Evolutionary conservation across 208 protist species (phyloP).

Genomic region (Acanthamoeba castellanii): DNA sequence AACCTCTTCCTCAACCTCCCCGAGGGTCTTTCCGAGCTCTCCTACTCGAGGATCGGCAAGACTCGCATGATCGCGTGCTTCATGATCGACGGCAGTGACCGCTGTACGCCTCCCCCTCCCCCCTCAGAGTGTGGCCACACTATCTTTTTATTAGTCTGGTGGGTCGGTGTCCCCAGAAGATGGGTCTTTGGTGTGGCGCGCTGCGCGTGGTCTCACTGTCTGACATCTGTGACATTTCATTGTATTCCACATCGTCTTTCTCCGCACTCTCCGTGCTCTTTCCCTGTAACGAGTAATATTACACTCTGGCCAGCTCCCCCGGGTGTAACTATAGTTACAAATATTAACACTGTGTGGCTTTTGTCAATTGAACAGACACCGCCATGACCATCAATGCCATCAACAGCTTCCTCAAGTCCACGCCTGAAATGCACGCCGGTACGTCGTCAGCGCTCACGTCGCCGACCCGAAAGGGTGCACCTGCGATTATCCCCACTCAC

Average conservation of each 20-base stretch:
- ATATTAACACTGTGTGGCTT: too few species aligned
- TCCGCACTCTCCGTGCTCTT: too few species aligned
- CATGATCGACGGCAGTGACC: slow-evolving; percentile 54
- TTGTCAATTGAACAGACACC: background rate
- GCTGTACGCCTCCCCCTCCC: background rate
- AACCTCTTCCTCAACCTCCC: slow-evolving; percentile 49
- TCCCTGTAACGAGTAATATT: background rate
- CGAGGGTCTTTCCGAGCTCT: slow-evolving; percentile 38
- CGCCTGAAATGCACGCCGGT: slow-evolving; percentile 46
- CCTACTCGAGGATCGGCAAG: slow-evolving; percentile 32
- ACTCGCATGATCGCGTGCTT: slow-evolving; percentile 41
- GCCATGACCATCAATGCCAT: slow-evolving; percentile 51
- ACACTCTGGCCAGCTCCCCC: background rate
- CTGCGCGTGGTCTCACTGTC: too few species aligned
- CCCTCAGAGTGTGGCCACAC: background rate
- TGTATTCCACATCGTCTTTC: too few species aligned
- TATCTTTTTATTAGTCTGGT: too few species aligned
- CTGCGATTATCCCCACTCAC: too few species aligned
- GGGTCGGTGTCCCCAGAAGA: too few species aligned
- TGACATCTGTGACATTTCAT: too few species aligned
- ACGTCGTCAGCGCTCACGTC: background rate
- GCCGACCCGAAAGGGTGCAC: too few species aligned
- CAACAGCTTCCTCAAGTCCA: slow-evolving; percentile 53
- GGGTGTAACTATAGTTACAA: background rate
- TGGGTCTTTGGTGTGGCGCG: too few species aligned